These are phyloP conservation scores for Paramarasmius palmivorus DNA, from an alignment of 1,284 basidiomycete genomes.

Conservation along the genomic window DNA sequence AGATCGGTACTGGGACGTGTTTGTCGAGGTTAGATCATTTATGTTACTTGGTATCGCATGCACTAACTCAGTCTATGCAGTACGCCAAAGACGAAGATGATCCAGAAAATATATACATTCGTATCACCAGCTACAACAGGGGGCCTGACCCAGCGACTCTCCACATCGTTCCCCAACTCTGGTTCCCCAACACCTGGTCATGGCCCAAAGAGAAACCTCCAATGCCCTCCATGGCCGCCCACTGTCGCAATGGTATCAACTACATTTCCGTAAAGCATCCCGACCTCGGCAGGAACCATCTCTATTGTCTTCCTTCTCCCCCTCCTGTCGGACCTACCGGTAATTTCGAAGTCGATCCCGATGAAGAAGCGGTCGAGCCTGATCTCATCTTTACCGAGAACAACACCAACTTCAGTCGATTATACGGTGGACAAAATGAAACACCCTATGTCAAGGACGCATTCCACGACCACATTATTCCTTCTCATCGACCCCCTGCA, in stretches of 20 bases:
- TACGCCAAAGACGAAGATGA: conserved; percentile 97
- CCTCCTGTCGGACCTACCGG: conserved; percentile 79
- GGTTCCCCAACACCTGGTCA: conserved; percentile 98
- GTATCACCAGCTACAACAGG: conserved; percentile 96
- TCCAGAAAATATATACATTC: conserved; percentile 86
- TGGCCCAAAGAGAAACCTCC: conserved; percentile 85
- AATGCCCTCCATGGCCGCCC: conserved; percentile 70
- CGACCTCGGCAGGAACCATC: conserved; percentile 70
- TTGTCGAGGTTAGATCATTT: conserved; percentile 73
- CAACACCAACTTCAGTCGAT: conserved; percentile 91
- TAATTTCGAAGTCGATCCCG: conserved; percentile 57
- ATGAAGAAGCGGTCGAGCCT: conserved; percentile 73
- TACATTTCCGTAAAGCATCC: conserved; percentile 78
- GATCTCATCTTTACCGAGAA: conserved; percentile 94
- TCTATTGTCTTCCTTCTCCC: conserved; percentile 92
- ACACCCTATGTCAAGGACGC: conserved; percentile 92
- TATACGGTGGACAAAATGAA: conserved; percentile 87
- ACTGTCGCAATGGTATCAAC: conserved; percentile 53
- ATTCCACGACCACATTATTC: conserved; percentile 98
- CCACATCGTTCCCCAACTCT: conserved; percentile 93
- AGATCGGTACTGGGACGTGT: conserved; percentile 97
- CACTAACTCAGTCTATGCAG: conserved; percentile 39
- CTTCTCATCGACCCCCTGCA: conserved; percentile 69
- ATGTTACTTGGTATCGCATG: conserved; percentile 14
- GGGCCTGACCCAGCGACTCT: conserved; percentile 95